Base-by-base conservation (phyloP, 768 basidiomycete genomes). In the Tulasnella sp. region DNA sequence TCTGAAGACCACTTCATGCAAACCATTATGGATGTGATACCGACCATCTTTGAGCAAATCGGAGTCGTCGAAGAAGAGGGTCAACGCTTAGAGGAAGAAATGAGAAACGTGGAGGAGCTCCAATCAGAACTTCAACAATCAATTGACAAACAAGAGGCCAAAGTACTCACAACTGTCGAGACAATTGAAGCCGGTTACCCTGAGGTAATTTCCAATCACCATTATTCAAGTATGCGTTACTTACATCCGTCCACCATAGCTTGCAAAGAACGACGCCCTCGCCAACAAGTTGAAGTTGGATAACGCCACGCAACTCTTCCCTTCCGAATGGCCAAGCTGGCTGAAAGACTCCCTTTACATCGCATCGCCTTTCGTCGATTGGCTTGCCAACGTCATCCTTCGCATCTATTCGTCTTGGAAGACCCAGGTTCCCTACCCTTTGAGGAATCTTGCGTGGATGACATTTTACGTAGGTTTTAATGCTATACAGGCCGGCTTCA, bases 151-250 rank as follows among this genome's bases (percentile, higher is more conserved):
- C 19, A 46, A 16, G 76, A 77, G 36, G 42, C 58, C 6, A 56
- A 58, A 38, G 48, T 62, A 34, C 62, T 56, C 58, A 31, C 48
- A 18, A 77, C 76, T 31, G 62, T 58, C 7, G 76, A 77, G 31
- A 77, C 21, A 6, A 71, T 77, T n/a, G 58, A 77, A 39, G 58
- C 76, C 19, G 40, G 46, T 21, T 77, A 77, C 39, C 76, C 76
- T 39, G 56, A 77, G 56, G 76, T 77, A n/a, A 58, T 27, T 68
- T 3, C 44, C 14, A 19, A 31, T 8, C 24, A 14, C 21, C 9
- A 42, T 31, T 21, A 27, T 31, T 4, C 14, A 9, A 34, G 18
- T n/a, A 1, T 21, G 34, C 46, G 34, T 52, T 38, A n/a, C 44
- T 75, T 7, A 75, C 75, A 12, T 24, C 5, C 19, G 31, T 42